Evolutionary conservation across 352 stramenopile species (phyloP), one percentile per base, ranked within the genome.

Genomic region (Pythium plurisporium): DNA sequence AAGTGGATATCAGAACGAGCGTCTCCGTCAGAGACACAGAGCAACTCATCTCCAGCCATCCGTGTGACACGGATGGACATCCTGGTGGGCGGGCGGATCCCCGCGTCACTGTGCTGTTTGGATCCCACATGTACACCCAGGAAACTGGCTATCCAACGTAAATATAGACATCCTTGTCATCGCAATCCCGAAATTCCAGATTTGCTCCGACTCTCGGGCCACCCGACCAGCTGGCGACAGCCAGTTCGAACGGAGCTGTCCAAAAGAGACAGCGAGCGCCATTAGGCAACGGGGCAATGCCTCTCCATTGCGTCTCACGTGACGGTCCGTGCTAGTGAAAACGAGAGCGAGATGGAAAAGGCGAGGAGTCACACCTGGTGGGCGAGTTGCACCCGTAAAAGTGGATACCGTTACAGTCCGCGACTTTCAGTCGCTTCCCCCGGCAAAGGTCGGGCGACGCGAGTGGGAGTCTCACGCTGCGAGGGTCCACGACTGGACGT

Each of bases 401-500:
- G 41, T 51, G 52, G 52, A 37, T 59, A 14, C 40, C 15, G 26
- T n/a, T n/a, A n/a, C n/a, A n/a, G n/a, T n/a, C n/a, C n/a, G n/a
- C n/a, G n/a, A n/a, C n/a, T n/a, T n/a, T n/a, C n/a, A n/a, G n/a
- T n/a, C n/a, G n/a, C n/a, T n/a, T n/a, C n/a, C n/a, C 5, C 14
- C 23, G 19, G 50, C 46, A 57, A 57, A 57, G 50, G 50, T 48
- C 36, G 25, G 50, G 20, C n/a, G n/a, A n/a, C n/a, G n/a, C n/a
- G n/a, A n/a, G n/a, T n/a, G n/a, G n/a, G n/a, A n/a, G 34, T 52
- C 26, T 23, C 15, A 31, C 44, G 25, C 34, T 8, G 44, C 17
- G 27, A 12, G n/a, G 4, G 27, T 14, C 22, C 36, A 33, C 40
- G 48, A 33, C 23, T 17, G 34, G 3, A 26, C 25, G 12, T 3